Base-by-base conservation (phyloP, 2,329 filamentous ascomycete species). In the Coniella lustricola region DNA sequence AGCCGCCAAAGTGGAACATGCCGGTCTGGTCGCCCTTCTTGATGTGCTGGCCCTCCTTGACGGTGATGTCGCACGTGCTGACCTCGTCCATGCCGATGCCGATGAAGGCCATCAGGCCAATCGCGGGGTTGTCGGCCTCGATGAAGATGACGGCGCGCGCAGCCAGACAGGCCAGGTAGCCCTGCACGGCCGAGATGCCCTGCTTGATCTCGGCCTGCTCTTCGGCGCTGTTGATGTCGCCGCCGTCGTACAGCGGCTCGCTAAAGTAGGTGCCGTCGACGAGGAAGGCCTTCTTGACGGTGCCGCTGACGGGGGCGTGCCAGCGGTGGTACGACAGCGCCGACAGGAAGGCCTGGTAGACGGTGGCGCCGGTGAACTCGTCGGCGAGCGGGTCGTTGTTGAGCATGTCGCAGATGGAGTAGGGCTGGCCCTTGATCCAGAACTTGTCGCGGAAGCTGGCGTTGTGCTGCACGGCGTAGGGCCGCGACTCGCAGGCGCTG, bases 1-100 rank as follows among this genome's bases (percentile, higher is more conserved):
- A 83, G 0, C 86, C 85, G n/a, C 85, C 85, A 60, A 84, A 89
- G 60, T 90, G 85, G 64, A 90, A 90, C 84, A 87, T 88, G 36
- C 85, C 85, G 34, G 82, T 70, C 67, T 88, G 68, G 4, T 88
- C 77, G 1, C 86, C 86, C 70, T 88, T 89, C 45, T 70, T 70
- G 14, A 90, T 60, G 45, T 74, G 72, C 60, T 88, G 74, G 0
- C 83, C 84, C 59, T 82, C 76, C 56, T 72, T 72, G 10, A 87
- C 82, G 0, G 79, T 84, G 42, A 87, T 81, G 44, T 88, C 83
- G 58, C 84, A 88, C 0, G 82, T 82, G 50, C 77, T 83, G 12
- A 89, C 85, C 64, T 90, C 85, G 36, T 81, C 82, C 85, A 90
- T 89, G 1, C 85, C 86, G 3, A 90, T 75, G 1, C 77, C 80